Percentiles rank a stretch among this genome's conserved stretches.
These are phyloP conservation scores for Lecanicillium sp. DNA, from an alignment of 2,329 filamentous ascomycete genomes.

Conservation along the genomic window DNA sequence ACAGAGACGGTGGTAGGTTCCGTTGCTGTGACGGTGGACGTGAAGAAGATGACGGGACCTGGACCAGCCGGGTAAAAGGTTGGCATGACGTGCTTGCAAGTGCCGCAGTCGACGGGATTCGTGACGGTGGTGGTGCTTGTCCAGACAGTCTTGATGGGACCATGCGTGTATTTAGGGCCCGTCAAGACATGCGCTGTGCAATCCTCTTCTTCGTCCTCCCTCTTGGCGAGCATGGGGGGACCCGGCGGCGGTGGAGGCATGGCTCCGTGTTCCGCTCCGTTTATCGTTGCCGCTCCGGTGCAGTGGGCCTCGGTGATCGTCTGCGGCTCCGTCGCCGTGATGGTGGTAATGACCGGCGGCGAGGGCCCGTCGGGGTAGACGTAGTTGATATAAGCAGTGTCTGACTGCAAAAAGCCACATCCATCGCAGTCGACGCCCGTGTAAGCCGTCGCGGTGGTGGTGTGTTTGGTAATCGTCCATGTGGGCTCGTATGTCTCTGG, in stretches of 20 bases:
- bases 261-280: background rate
- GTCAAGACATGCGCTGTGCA: slow-evolving; percentile 11
- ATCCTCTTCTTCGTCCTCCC: background rate
- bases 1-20: slow-evolving; percentile 9
- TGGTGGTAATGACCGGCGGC: background rate
- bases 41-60: slow-evolving; percentile 15
- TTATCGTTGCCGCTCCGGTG: background rate
- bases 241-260: background rate
- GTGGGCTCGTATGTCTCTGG: slow-evolving; percentile 3
- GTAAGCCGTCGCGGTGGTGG: background rate
- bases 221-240: background rate
- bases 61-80: slow-evolving; percentile 9
- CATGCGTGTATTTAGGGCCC: slow-evolving; percentile 9
- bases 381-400: background rate
- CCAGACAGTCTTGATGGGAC: slow-evolving; percentile 17
- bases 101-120: slow-evolving; percentile 16
- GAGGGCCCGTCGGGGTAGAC: background rate
- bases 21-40: slow-evolving; percentile 13
- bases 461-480: slow-evolving; percentile 3
- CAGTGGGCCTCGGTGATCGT: slow-evolving; percentile 1
- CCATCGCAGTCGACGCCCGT: background rate
- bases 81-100: slow-evolving; percentile 12
- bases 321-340: slow-evolving; percentile 1
- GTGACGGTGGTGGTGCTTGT: slow-evolving; percentile 17
- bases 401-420: background rate